Base-by-base conservation (phyloP, 2,329 filamentous ascomycete species). In the Colletotrichum lupini region DNA sequence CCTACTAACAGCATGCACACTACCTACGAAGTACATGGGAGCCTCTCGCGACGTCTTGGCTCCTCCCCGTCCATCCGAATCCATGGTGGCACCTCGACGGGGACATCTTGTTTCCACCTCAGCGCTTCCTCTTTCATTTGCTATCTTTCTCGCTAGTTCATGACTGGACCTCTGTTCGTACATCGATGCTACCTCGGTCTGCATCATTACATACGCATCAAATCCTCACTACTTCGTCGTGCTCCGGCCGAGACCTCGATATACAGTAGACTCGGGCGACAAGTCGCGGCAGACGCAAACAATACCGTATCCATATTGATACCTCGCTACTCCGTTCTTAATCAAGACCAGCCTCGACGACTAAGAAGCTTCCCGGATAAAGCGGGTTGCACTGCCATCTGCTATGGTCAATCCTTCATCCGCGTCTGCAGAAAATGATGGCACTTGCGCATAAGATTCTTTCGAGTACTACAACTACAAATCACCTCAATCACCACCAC, bases 361-460 rank as follows among this genome's bases (percentile, higher is more conserved):
- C 52, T 26, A 58, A 56, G 28, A 72, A 68, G 32, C 26, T 52
- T 65, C 53, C 52, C 35, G 26, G 42, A 58, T 24, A 57, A 55
- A 56, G 30, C 61, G 26, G 63, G 26, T 59, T 49, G 35, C 22
- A 24, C 42, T 32, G 26, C 52, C 22, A 19, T 56, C 12, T 37
- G 49, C 16, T 26, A 19, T 32, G 35, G 28, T 24, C 16, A 9
- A 35, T 37, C 49, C 22, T 62, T 57, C 57, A 60, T 35, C 64
- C 56, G 28, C 32, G 37, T 26, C 63, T 57, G 49, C 53, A 35
- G 59, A 28, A 53, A 12, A 42, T 68, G 66, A 59, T 64, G 59
- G 42, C 30, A 58, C 16, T 46, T 30, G 49, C 30, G 59, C 57
- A 52, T 57, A 57, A 37, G 9, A 71, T 71, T 67, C 46, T 58